Evolutionary conservation across 192 early-diverging fungal species (phyloP), one percentile per base, ranked within the genome.

Genomic region (Backusella circina): DNA sequence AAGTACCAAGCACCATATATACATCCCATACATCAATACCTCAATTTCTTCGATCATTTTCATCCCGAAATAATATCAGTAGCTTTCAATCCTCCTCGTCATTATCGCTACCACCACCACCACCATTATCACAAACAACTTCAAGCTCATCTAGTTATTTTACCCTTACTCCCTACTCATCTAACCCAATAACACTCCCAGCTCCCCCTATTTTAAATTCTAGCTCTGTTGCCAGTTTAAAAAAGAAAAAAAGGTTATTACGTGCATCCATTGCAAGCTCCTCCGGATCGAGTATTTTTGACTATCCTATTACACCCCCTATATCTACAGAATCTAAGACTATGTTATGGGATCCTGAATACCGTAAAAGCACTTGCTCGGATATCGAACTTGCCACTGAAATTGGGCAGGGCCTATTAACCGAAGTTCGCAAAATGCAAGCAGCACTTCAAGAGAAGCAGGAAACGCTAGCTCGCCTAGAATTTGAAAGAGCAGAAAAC

Each of bases 321-420:
- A 68, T 36, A 23, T 21, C 5, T 4, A 36, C 32, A 13, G 36
- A 68, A 35, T 23, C 33, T 21, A 68, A 37, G n/a, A 65, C 75
- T 54, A 68, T 70, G 75, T 30, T 76, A 66, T 33, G 73, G 64
- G 54, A 41, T 64, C 3, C 79, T 51, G 64, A 67, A 64, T 44
- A 41, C 16, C 39, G 75, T 23, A 47, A 74, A 33, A 44, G 65
- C n/a, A 36, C 65, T 18, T 73, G 69, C 13, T 74, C 71, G 6
- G 79, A 81, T 73, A 81, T 81, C 41, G 79, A 81, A 30, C 74
- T 81, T 57, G 79, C 79, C 26, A 81, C 79, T 6, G 79, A 81
- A 54, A 81, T 81, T 47, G 79, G 79, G 0, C 79, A 81, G 30
- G 79, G 79, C 3, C 65, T 81, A 21, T 61, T 81, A 6, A 38